Evolutionary conservation across 129 eudicot genomes (phyloP).

Genomic region (Rutidosis leptorrhynchoides): DNA sequence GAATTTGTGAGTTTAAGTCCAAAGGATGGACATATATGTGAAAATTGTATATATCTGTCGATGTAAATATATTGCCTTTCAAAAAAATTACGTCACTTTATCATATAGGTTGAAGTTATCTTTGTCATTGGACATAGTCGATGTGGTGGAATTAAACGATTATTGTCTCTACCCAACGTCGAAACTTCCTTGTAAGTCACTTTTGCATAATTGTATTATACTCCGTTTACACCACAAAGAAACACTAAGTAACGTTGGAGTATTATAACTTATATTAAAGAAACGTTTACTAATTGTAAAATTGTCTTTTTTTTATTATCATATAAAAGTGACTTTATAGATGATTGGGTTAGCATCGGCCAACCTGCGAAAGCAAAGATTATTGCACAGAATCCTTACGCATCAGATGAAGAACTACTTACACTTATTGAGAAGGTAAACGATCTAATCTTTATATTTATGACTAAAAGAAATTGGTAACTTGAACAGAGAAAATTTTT

Average conservation of each 20-base stretch:
- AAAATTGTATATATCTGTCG: no score
- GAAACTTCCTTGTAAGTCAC: conserved; percentile 26
- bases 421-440: conserved; percentile 34
- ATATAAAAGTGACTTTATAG: conserved; percentile 30
- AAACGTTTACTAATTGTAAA: not conserved
- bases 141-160: conserved; percentile 33
- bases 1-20: no score
- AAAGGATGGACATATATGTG: no score
- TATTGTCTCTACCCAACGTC: conserved; percentile 25
- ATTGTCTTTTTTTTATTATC: not conserved
- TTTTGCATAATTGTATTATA: not conserved
- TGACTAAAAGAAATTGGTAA: not conserved
- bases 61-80: no score
- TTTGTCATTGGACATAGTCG: conserved; percentile 33
- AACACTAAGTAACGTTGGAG: not conserved
- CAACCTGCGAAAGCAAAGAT: conserved; percentile 30
- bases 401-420: conserved; percentile 13
- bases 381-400: conserved; percentile 8
- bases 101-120: conserved; percentile 39
- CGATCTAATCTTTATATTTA: not conserved
- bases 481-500: no score
- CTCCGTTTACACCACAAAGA: not conserved
- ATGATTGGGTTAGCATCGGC: conserved; percentile 31
- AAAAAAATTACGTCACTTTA: no score
- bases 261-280: not conserved